Percentiles rank a stretch among this genome's conserved stretches.
Conservation (phyloP, 257 asterid genomes). For the Oldenlandia corymbosa region DNA sequence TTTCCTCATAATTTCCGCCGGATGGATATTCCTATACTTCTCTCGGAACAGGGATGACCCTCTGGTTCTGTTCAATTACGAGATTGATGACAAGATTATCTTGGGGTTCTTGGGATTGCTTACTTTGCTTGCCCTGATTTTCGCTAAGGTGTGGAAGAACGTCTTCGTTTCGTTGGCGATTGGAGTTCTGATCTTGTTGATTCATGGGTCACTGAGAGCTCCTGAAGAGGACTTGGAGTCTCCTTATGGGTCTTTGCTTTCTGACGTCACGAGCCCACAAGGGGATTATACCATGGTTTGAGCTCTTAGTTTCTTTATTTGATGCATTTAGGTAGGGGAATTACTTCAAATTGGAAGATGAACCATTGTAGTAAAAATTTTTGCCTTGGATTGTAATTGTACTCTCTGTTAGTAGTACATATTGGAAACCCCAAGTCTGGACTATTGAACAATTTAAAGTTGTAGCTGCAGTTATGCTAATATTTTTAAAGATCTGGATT, state of each 20-base stretch:
- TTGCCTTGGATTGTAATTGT: not conserved
- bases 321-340: not conserved
- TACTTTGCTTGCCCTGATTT: constrained; percentile 49
- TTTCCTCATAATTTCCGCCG: constrained; percentile 48
- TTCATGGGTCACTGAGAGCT: constrained; percentile 76
- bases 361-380: constrained; percentile 1
- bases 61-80: constrained; percentile 42
- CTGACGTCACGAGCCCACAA: constrained; percentile 63
- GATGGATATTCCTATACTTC: constrained; percentile 33
- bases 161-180: constrained; percentile 37
- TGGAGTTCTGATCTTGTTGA: constrained; percentile 42
- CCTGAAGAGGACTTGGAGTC: constrained; percentile 70
- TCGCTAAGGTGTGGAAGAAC: constrained; percentile 57
- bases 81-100: constrained; percentile 45
- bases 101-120: constrained; percentile 42
- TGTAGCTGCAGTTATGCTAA: constrained; percentile 4
- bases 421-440: not conserved
- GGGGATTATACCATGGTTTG: constrained; percentile 42
- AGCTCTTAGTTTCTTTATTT: not conserved
- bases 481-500: not conserved
- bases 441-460: not conserved
- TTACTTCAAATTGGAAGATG: not conserved
- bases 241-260: constrained; percentile 80
- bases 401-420: not conserved
- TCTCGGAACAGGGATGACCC: constrained; percentile 41